These are phyloP conservation scores for Russula sp. DNA, from an alignment of 768 basidiomycete species.

Conservation along the genomic window DNA sequence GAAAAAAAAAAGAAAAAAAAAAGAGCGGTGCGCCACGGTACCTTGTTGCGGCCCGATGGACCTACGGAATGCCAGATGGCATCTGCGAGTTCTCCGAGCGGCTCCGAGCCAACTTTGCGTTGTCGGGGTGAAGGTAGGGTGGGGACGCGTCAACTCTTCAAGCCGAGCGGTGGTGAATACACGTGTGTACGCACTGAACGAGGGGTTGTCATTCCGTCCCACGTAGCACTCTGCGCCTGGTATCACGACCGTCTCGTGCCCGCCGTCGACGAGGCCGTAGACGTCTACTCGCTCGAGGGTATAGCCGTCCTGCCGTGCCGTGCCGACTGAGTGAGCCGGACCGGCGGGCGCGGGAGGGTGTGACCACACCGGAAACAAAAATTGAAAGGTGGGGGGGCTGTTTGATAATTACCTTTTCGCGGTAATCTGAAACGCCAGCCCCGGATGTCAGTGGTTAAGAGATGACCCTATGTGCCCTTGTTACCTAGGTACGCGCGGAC, in stretches of 20 bases:
- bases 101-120: constrained; percentile 70
- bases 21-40: constrained; percentile 24
- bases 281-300: constrained; percentile 75
- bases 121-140: too few relatives aligned
- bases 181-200: constrained; percentile 56
- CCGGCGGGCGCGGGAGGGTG: too few relatives aligned
- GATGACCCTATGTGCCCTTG: too few relatives aligned
- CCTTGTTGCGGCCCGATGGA: constrained; percentile 90
- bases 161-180: too few relatives aligned
- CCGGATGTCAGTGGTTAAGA: too few relatives aligned
- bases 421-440: constrained; percentile 44
- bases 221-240: constrained; percentile 78
- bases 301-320: constrained; percentile 72
- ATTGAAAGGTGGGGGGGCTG: too few relatives aligned
- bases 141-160: not conserved
- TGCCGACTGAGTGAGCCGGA: not conserved
- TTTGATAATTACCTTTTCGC: constrained; percentile 60
- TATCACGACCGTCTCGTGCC: constrained; percentile 47
- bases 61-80: constrained; percentile 72
- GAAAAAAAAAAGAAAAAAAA: not conserved
- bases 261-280: constrained; percentile 49
- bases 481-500: constrained; percentile 81
- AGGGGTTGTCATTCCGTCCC: constrained; percentile 80
- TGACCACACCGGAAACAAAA: too few relatives aligned
- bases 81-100: constrained; percentile 58